A percentile compares a stretch with the other conserved stretches of the same genome.
These are phyloP conservation scores for Suillus brevipes DNA, from an alignment of 768 basidiomycete genomes.

Conservation along the genomic window DNA sequence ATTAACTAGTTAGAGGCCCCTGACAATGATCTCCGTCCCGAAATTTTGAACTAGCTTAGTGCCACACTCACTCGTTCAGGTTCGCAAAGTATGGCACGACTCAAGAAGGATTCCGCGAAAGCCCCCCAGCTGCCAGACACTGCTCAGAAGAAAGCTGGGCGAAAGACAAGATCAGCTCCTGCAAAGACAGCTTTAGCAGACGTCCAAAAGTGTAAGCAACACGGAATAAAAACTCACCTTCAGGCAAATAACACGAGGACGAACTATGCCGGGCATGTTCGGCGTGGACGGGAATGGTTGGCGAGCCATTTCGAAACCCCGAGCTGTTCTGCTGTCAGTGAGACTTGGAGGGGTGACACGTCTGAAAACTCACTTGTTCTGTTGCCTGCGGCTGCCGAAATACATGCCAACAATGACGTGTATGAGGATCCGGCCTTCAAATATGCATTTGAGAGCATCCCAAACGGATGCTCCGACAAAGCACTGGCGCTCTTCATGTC, in stretches of 20 bases:
- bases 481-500: constrained; percentile 1
- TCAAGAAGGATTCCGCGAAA: background rate
- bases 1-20: too few relatives aligned
- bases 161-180: background rate
- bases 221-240: background rate
- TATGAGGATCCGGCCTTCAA: background rate
- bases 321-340: too few relatives aligned
- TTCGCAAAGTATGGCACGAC: background rate
- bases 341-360: too few relatives aligned
- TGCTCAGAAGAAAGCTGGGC: background rate
- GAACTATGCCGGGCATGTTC: constrained; percentile 7
- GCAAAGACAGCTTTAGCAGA: background rate
- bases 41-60: too few relatives aligned
- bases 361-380: too few relatives aligned
- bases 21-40: too few relatives aligned
- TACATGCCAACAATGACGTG: too few relatives aligned
- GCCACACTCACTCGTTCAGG: too few relatives aligned
- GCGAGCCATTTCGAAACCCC: background rate
- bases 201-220: constrained; percentile 2
- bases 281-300: constrained; percentile 4
- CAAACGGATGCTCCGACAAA: background rate
- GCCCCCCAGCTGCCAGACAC: background rate
- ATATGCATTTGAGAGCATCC: background rate
- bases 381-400: too few relatives aligned
- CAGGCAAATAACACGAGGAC: background rate